A percentile compares a stretch with the other conserved stretches of the same genome.
These are phyloP conservation scores for Urostyla sp. DNA, from an alignment of 73 alveolate species.

Conservation along the genomic window DNA sequence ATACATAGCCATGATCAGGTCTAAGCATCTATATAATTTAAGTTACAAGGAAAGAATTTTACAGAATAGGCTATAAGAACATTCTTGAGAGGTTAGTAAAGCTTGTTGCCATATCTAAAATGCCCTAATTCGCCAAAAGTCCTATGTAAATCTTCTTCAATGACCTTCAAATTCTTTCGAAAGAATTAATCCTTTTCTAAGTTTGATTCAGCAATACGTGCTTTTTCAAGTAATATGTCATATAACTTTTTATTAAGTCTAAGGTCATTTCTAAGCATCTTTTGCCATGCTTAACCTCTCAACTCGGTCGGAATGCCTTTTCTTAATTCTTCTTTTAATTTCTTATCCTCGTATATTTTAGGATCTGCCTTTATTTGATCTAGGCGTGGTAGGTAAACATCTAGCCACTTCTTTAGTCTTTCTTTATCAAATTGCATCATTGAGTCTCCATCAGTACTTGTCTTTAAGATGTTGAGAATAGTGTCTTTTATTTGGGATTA, in stretches of 20 bases:
- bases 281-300: conserved; percentile 67
- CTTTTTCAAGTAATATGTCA: conserved; percentile 56
- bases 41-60: background rate
- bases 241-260: conserved; percentile 72
- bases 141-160: conserved; percentile 90
- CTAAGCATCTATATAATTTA: conserved; percentile 66
- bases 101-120: conserved; percentile 82
- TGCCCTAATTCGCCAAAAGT: conserved; percentile 85
- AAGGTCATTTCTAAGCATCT: conserved; percentile 75
- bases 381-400: conserved; percentile 6
- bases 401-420: conserved; percentile 38
- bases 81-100: conserved; percentile 83
- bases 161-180: conserved; percentile 72
- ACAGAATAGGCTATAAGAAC: conserved; percentile 79
- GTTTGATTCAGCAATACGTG: conserved; percentile 20
- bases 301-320: conserved; percentile 65
- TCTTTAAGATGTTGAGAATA: no score
- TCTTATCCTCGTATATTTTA: conserved; percentile 67
- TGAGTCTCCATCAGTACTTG: background rate
- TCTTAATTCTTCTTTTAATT: conserved; percentile 68
- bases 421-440: conserved; percentile 37
- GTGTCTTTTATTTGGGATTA: conserved; percentile 20
- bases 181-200: conserved; percentile 32
- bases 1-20: conserved; percentile 95
- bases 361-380: conserved; percentile 13